Base-by-base conservation (phyloP, 176 grass and related monocot species). In the Hyparrhenia diplandra region DNA sequence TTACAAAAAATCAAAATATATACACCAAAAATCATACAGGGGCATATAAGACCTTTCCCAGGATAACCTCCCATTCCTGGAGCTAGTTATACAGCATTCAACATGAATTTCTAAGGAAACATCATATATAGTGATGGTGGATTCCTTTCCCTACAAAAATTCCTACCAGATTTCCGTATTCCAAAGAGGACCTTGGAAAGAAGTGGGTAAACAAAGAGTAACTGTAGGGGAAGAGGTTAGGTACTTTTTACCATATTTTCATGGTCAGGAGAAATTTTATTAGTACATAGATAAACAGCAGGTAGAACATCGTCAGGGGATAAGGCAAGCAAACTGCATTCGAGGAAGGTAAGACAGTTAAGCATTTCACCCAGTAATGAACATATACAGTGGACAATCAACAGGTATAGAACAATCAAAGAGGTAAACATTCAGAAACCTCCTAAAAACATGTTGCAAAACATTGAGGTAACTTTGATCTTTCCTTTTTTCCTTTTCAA, bases 401-500 rank as follows among this genome's bases (percentile, higher is more conserved):
- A 39, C 51, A 89, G 13, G 27, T 17, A 59, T 43, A 77, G 27
- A 75, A 60, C 59, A 76, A 73, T 58, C 32, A 83, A 66, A 89
- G 79, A 66, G 67, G 72, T 34, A 77, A 59, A 75, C 30, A 79
- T 46, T 83, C 54, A 39, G 57, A 87, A 91, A 98, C 92, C 95
- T 95, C 79, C 92, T 87, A 67, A 95, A n/a, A n/a, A 91, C 92
- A 98, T 98, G 76, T 98, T 95, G 82, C 95, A 95, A 86, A 98
- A 89, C 74, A 93, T 95, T 76, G 84, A 20, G 49, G 67, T 89
- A 70, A 79, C 93, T 82, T 95, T 95, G 71, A 98, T 95, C 79
- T 91, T 98, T 84, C 95, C 92, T n/a, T 84, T 95, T 98, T 89
- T 95, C 95, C 88, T 73, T 77, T 82, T 98, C 92, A 71, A 95